Conservation (phyloP, 306 rosid species). For the Mucuna pruriens region DNA sequence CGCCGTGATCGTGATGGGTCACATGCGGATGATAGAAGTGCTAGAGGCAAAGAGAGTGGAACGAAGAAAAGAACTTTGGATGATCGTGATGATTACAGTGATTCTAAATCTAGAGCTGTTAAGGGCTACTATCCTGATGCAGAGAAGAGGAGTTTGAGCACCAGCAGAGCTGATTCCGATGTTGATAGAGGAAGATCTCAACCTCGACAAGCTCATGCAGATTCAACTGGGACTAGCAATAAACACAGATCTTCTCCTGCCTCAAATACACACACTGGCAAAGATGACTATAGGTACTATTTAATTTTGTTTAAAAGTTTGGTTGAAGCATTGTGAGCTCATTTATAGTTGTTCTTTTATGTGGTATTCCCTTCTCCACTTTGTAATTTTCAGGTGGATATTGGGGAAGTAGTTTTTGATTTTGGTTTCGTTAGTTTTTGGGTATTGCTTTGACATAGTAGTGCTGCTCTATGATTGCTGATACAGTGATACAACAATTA, state of each 20-base stretch:
- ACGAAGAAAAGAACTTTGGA: slow-evolving; percentile 82
- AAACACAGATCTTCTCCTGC: slow-evolving; percentile 79
- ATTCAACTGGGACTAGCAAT: slow-evolving; percentile 55
- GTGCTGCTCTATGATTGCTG: slow-evolving; percentile 15
- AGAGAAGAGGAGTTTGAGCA: slow-evolving; percentile 73
- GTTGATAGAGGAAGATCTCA: slow-evolving; percentile 79
- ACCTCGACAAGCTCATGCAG: slow-evolving; percentile 66
- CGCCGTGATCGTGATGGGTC: slow-evolving; percentile 69
- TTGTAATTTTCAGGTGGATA: background rate
- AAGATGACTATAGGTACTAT: slow-evolving; percentile 77
- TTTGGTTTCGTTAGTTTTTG: slow-evolving; percentile 2
- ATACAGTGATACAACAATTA: slow-evolving; percentile 1
- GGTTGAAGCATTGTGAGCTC: background rate
- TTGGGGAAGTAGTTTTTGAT: slow-evolving; percentile 12
- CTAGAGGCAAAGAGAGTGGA: slow-evolving; percentile 70
- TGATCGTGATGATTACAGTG: slow-evolving; percentile 74
- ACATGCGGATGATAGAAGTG: slow-evolving; percentile 66
- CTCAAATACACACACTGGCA: slow-evolving; percentile 58
- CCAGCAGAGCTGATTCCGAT: slow-evolving; percentile 75
- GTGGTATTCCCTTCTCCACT: slow-evolving; percentile 1
- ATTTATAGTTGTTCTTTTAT: background rate
- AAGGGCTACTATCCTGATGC: slow-evolving; percentile 68
- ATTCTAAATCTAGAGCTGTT: slow-evolving; percentile 67
- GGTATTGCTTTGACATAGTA: background rate
- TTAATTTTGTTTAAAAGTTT: slow-evolving; percentile 23